Base-by-base conservation (phyloP, 345 rosid species). In the Gynandropsis gynandra region DNA sequence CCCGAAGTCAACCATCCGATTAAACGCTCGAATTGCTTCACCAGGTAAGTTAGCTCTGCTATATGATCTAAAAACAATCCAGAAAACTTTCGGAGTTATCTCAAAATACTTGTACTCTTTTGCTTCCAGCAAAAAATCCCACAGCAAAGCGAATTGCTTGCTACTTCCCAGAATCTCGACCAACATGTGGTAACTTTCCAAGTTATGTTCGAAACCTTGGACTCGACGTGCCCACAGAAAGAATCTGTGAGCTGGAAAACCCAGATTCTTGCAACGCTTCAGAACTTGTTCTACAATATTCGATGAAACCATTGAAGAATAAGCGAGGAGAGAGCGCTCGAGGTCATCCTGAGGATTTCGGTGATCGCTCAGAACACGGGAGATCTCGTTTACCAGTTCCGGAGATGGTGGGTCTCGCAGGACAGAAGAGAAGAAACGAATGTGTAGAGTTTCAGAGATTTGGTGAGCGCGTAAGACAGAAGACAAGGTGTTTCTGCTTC, bases 1-100 rank as follows among this genome's bases (percentile, higher is more conserved):
- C 6, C 97, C 83, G 68, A 89, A 89, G 74, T 89, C 96, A 43
- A 40, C 37, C 94, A 86, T 89, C 47, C 90, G 76, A 65, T 56
- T 63, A 62, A 78, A 89, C 10, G 94, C 90, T 47, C 97, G 67
- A 37, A 58, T 61, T 0, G 96, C 94, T 62, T 86, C 95, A 33
- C 19, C 47, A 0, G 96, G 96, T 54, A 86, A 68, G 64, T 80
- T 65, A 17, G 86, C 90, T 74, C 74, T 75, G 27, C 85, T 74
- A 20, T 86, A 89, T 35, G 76, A 80, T 66, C 90, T 78, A 47
- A 81, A 86, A 59, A 83, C 77, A 58, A 89, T 61, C 83, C 88
- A 86, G 45, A 87, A 86, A 8, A 78, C 33, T 50, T 80, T 72
- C 15, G 77, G 70, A 59, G 10, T 66, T 20, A 78, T 47, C 49